These are phyloP conservation scores for Ostreobium quekettii DNA, from an alignment of 139 green algal genomes.

Conservation along the genomic window DNA sequence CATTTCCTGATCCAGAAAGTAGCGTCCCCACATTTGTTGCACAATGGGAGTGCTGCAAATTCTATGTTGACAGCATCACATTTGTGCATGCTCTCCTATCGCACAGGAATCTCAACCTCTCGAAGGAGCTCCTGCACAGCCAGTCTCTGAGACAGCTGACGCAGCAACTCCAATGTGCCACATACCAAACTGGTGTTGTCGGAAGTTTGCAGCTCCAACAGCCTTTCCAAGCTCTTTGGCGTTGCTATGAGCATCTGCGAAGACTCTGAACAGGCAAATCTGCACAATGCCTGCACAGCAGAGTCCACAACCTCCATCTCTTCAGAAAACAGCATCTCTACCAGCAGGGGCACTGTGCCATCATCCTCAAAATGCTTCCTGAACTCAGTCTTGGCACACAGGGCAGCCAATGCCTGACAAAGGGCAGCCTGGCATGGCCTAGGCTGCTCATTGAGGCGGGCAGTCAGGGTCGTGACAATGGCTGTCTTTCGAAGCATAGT, in stretches of 20 bases:
- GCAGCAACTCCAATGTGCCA: not conserved
- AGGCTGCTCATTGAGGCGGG: not conserved
- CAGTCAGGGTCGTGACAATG: not conserved
- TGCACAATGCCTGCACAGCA: not conserved
- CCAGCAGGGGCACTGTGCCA: not conserved
- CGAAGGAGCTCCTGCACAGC: no score
- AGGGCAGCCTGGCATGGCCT: no score
- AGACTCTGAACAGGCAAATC: not conserved
- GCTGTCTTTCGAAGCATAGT: no score
- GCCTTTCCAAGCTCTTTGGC: not conserved
- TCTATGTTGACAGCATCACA: no score
- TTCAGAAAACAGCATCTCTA: not conserved
- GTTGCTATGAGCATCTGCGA: not conserved
- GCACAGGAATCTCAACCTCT: no score
- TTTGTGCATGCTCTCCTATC: no score
- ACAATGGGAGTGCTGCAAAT: no score
- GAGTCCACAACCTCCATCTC: not conserved
- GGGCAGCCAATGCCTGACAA: no score
- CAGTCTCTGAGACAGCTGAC: no score
- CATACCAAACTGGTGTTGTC: not conserved
- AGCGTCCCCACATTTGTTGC: no score
- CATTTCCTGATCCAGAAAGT: no score
- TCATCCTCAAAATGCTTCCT: not conserved
- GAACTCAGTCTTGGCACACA: not conserved
- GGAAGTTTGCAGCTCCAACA: not conserved